These are phyloP conservation scores for Fusarium piperis DNA, from an alignment of 2,329 filamentous ascomycete genomes.

Conservation along the genomic window DNA sequence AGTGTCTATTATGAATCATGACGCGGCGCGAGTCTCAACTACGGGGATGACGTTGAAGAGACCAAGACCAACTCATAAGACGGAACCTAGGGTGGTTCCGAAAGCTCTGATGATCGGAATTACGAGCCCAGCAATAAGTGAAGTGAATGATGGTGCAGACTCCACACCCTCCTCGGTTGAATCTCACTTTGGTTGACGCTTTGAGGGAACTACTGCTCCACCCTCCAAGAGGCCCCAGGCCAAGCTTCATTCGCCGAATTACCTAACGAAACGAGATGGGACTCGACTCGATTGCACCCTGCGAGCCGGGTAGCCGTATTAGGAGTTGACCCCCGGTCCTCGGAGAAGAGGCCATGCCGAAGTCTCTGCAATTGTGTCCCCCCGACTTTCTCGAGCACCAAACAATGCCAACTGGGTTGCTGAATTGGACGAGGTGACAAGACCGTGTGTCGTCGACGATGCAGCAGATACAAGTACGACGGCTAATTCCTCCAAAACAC, in stretches of 20 bases:
- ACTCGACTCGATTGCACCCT: conserved; percentile 8
- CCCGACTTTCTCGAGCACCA: neutral
- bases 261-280: conserved; percentile 4
- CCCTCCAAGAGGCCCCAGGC: conserved; percentile 17
- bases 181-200: conserved; percentile 27
- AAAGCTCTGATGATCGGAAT: conserved; percentile 22
- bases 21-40: neutral
- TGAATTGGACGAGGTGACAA: neutral
- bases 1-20: neutral
- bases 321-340: conserved; percentile 15
- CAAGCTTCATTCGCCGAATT: conserved; percentile 24
- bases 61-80: neutral
- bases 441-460: neutral
- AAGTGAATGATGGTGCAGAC: conserved; percentile 11
- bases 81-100: neutral
- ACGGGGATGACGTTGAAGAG: neutral
- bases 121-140: conserved; percentile 37
- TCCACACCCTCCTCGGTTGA: conserved; percentile 24
- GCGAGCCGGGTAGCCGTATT: conserved; percentile 26
- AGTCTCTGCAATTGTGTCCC: neutral
- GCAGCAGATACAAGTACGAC: neutral
- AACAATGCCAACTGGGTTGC: neutral
- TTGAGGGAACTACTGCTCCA: conserved; percentile 32
- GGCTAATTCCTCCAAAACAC: neutral
- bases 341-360: conserved; percentile 8